phyloP scores from a whole-genome alignment of 2,329 filamentous ascomycete species.

The Colletotrichum tabaci region DNA sequence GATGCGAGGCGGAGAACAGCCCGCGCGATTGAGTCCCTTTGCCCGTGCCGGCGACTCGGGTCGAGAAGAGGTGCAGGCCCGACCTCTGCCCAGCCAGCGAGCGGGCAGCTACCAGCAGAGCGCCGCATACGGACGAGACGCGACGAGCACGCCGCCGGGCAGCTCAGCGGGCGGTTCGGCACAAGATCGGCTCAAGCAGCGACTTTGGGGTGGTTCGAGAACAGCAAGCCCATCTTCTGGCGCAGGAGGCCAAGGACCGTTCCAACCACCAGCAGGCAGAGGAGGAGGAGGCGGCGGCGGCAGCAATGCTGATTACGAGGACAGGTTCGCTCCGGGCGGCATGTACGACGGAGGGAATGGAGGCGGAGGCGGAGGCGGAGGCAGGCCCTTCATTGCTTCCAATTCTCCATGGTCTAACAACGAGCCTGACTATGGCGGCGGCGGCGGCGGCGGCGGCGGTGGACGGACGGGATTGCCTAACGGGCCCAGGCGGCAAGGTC shows the following conservation, averaged over 20 bases:
- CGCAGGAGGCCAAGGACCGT: conserved; percentile 57
- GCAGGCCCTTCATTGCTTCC: conserved; percentile 60
- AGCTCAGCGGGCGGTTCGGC: conserved; percentile 69
- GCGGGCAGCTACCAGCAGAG: conserved; percentile 80
- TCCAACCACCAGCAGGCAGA: conserved; percentile 59
- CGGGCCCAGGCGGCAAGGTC: conserved; percentile 57
- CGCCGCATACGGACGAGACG: conserved; percentile 48
- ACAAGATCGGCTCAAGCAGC: conserved; percentile 86
- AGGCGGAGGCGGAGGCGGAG: conserved; percentile 49
- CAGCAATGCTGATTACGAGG: conserved; percentile 57
- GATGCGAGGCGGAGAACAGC: conserved; percentile 44
- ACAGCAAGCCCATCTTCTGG: conserved; percentile 68
- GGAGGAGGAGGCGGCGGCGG: conserved; percentile 45
- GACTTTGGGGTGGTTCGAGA: conserved; percentile 77
- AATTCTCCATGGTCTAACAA: conserved; percentile 64
- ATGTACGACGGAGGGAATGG: conserved; percentile 57
- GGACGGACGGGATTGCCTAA: conserved; percentile 61
- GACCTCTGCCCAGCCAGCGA: conserved; percentile 80
- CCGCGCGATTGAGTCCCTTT: conserved; percentile 53
- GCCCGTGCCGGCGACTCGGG: conserved; percentile 46
- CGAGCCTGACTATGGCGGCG: conserved; percentile 53
- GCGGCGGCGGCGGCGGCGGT: conserved; percentile 55
- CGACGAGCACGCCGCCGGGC: conserved; percentile 50
- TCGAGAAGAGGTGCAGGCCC: conserved; percentile 59
- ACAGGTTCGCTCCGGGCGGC: conserved; percentile 62